Conservation (phyloP, 352 stramenopile genomes). For the Globisporangium megalacanthum region DNA sequence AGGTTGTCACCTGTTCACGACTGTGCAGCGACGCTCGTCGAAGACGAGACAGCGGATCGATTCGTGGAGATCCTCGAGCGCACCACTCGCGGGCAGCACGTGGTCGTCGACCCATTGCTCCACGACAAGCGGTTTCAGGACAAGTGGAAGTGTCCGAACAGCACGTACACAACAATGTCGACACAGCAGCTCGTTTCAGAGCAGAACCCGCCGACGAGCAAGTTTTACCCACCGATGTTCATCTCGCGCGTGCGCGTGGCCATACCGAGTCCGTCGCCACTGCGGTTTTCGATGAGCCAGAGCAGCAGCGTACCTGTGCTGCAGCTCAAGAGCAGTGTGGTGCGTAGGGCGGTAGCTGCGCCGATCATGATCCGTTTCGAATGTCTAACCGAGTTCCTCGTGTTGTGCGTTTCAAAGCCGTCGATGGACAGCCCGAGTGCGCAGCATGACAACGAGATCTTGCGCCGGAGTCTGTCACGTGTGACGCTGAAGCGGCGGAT, state of each 20-base stretch:
- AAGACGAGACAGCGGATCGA: constrained; percentile 26
- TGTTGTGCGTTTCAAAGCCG: constrained; percentile 1
- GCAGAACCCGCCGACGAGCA: constrained; percentile 42
- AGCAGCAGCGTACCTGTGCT: constrained; percentile 17
- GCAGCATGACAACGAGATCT: constrained; percentile 35
- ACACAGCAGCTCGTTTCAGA: constrained; percentile 29
- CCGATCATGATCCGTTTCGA: not conserved
- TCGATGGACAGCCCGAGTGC: not conserved
- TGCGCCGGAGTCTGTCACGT: constrained; percentile 53
- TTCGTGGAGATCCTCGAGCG: constrained; percentile 64
- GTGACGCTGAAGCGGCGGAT: constrained; percentile 53
- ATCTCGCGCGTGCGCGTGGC: constrained; percentile 34
- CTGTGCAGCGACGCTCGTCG: constrained; percentile 5
- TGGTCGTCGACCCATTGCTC: constrained; percentile 51
- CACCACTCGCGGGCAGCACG: constrained; percentile 37
- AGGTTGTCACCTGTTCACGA: not conserved
- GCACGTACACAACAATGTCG: constrained; percentile 21
- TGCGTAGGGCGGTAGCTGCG: not conserved
- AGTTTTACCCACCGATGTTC: constrained; percentile 48
- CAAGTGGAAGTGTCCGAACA: constrained; percentile 38
- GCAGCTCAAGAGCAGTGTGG: constrained; percentile 8
- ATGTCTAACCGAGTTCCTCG: not conserved
- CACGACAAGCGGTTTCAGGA: constrained; percentile 52
- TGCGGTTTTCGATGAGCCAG: constrained; percentile 2
- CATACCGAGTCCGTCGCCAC: not conserved